Evolutionary conservation across 2,329 filamentous ascomycete species (phyloP), one percentile per base, ranked within the genome.

Genomic region (Diaporthe amygdali): DNA sequence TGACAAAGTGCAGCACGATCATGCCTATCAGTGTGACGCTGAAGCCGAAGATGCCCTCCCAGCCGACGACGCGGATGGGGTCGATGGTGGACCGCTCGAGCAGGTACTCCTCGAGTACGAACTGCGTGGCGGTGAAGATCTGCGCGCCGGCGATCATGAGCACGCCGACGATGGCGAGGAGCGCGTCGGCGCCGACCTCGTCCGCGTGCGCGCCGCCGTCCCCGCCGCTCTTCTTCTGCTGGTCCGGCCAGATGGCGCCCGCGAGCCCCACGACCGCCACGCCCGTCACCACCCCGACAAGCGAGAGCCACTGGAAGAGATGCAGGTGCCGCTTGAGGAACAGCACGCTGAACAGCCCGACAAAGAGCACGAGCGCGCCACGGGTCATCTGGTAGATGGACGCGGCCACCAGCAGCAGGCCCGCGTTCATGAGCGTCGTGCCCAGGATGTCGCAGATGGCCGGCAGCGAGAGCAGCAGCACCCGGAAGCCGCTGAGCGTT

Each of bases 351-450:
- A 99, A 98, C 0, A 98, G 84, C 0, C 96, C 96, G 25, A 99
- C 96, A 77, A 99, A 99, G 8, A 99, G 87, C 3, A 99, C 96
- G 51, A 99, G 87, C 0, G 96, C 96, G 10, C 96, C 96, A 71
- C 96, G 88, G 1, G 96, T 98, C 96, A 99, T 99, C 84, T 99
- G 96, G 83, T 98, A 99, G 78, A 99, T 98, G 72, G 94, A 97
- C 1, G 96, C 94, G 15, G 94, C 96, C 30, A 98, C 95, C 79
- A 98, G 95, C 61, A 98, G 87, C 75, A 99, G 87, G 4, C 96
- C 96, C 5, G 94, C 93, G 79, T 99, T 99, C 95, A 99, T 98
- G 69, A 98, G 88, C 5, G 96, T 99, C 5, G 96, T 99, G 59
- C 94, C 96, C 30, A 93, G 91, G 74, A 98, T 97, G 80, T 99